Evolutionary conservation across 129 eudicot genomes (phyloP).

Genomic region (Cynara cardunculus): DNA sequence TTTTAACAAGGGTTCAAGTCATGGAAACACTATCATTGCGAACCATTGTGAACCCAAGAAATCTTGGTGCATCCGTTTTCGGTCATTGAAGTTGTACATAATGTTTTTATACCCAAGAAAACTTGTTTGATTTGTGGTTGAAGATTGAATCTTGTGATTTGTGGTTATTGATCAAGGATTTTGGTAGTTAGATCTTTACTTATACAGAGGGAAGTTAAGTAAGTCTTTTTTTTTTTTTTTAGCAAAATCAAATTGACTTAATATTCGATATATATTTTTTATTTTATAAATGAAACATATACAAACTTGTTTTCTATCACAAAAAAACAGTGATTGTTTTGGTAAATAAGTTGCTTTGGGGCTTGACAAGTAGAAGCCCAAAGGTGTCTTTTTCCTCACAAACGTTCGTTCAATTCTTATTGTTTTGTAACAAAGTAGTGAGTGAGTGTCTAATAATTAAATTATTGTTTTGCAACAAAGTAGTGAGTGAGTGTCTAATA

Average conservation of each 20-base stretch:
- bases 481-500: too few species aligned
- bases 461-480: too few species aligned
- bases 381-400: too few species aligned
- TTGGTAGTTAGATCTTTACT: neutral
- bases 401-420: too few species aligned
- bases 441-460: too few species aligned
- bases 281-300: too few species aligned
- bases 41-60: neutral
- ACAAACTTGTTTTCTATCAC: neutral
- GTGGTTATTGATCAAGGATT: conserved; percentile 10
- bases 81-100: conserved; percentile 17
- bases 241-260: too few species aligned
- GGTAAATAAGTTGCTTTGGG: neutral
- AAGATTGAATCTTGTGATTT: conserved; percentile 19
- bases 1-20: neutral
- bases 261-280: too few species aligned
- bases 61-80: conserved; percentile 4
- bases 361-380: neutral
- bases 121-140: conserved; percentile 26
- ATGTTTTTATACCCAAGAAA: too few species aligned
- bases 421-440: too few species aligned
- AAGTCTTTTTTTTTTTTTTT: too few species aligned
- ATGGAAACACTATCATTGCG: conserved; percentile 4
- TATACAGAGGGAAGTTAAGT: neutral
- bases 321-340: neutral